These are phyloP conservation scores for Alternaria tenuissima DNA, from an alignment of 2,329 filamentous ascomycete genomes.

Conservation along the genomic window DNA sequence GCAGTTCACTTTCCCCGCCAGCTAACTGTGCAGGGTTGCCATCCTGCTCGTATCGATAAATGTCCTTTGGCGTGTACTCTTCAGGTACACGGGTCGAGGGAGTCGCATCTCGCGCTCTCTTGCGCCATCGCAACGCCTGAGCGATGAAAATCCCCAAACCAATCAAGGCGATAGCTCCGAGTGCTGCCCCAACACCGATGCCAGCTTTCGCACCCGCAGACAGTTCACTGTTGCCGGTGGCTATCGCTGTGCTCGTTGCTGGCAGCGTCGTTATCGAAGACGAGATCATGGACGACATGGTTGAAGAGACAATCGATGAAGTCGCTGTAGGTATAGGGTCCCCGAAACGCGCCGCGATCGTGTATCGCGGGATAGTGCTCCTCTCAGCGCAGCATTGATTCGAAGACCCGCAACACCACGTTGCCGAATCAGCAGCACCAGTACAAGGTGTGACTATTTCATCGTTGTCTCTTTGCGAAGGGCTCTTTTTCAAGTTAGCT, in stretches of 20 bases:
- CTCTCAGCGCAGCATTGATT: constrained; percentile 5
- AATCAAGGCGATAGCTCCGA: constrained; percentile 12
- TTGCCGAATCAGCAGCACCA: neutral
- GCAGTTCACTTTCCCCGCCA: constrained; percentile 7
- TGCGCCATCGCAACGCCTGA: constrained; percentile 20
- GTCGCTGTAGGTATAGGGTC: constrained; percentile 8
- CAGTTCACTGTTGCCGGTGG: neutral
- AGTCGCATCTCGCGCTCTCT: neutral
- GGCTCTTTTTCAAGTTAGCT: neutral
- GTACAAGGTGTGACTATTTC: neutral
- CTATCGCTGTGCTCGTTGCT: neutral
- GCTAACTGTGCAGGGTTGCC: constrained; percentile 3
- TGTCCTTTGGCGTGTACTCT: neutral
- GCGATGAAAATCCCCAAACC: constrained; percentile 12
- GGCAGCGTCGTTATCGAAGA: neutral
- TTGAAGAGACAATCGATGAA: neutral
- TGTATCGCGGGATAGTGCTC: constrained; percentile 3
- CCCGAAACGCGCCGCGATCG: constrained; percentile 14
- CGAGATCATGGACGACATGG: neutral
- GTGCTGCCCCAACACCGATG: constrained; percentile 4
- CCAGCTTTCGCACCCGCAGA: constrained; percentile 9
- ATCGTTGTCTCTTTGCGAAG: neutral
- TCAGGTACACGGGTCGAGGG: neutral
- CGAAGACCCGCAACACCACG: neutral
- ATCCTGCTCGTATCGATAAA: constrained; percentile 3